Evolutionary conservation across 2,329 filamentous ascomycete genomes (phyloP).

Genomic region (Trichoderma gracile): DNA sequence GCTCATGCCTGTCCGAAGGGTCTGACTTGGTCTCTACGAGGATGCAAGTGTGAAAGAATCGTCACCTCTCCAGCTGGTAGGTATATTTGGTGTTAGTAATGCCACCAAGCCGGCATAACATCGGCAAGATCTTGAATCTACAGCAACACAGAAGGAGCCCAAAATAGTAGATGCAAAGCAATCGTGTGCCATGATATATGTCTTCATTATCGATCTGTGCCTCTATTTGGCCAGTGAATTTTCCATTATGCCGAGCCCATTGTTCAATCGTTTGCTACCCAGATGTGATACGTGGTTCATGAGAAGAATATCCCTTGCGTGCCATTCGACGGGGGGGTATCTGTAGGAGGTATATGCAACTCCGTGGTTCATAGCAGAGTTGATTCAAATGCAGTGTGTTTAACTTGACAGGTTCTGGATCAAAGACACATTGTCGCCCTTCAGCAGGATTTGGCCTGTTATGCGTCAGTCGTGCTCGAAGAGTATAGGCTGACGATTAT

Average conservation of each 20-base stretch:
- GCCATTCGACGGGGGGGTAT: constrained; percentile 18
- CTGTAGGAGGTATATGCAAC: constrained; percentile 11
- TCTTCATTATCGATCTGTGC: background rate
- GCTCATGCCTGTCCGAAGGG: constrained; percentile 33
- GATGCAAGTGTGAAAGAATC: background rate
- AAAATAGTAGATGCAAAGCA: background rate
- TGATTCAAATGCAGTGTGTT: constrained; percentile 19
- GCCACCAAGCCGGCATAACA: constrained; percentile 12
- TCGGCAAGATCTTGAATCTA: constrained; percentile 5
- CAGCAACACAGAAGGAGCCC: background rate
- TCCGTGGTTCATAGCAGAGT: constrained; percentile 14
- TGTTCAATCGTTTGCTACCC: constrained; percentile 18
- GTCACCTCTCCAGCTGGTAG: background rate
- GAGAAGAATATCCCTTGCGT: constrained; percentile 18
- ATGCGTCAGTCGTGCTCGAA: constrained; percentile 32
- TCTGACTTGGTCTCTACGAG: background rate
- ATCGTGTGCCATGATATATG: background rate
- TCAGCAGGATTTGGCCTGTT: constrained; percentile 78
- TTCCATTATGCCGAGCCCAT: constrained; percentile 20
- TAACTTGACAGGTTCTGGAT: constrained; percentile 59
- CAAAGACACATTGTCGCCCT: constrained; percentile 84
- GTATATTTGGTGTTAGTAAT: background rate
- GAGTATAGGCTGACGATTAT: background rate
- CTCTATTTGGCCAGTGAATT: background rate
- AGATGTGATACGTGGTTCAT: constrained; percentile 19